Percentiles rank a stretch among this genome's conserved stretches.
phyloP scores from a whole-genome alignment of 2,329 filamentous ascomycete genomes.

The Pochonia chlamydosporia region DNA sequence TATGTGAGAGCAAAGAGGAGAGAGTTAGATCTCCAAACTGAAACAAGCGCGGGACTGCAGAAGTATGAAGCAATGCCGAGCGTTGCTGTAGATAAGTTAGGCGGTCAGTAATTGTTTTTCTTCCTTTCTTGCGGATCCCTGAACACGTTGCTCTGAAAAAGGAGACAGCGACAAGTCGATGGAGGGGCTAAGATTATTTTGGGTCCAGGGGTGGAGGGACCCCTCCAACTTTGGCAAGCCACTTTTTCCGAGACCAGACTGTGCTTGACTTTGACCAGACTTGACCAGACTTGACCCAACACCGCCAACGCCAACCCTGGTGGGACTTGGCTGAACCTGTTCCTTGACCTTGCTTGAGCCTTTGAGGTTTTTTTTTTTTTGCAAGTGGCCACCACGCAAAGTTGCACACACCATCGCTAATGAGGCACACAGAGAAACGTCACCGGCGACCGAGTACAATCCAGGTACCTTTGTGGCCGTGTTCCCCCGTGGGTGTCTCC shows the following conservation, averaged over 20 bases:
- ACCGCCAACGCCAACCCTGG: background rate
- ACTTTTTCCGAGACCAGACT: no score
- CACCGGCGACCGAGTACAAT: no score
- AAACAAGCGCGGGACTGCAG: conserved; percentile 17
- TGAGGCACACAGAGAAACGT: no score
- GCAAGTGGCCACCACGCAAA: no score
- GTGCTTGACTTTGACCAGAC: no score
- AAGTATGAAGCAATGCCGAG: conserved; percentile 18
- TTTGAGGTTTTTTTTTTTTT: no score
- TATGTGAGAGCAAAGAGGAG: conserved; percentile 1
- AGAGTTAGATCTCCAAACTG: conserved; percentile 1
- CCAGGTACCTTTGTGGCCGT: no score
- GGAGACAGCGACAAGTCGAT: conserved; percentile 21
- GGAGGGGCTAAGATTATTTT: conserved; percentile 36
- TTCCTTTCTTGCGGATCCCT: conserved; percentile 5
- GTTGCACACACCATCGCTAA: no score
- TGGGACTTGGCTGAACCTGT: no score
- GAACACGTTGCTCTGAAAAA: conserved; percentile 14
- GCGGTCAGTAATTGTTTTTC: conserved; percentile 7
- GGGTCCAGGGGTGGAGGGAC: conserved; percentile 20
- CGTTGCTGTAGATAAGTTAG: conserved; percentile 22
- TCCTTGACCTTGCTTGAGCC: no score
- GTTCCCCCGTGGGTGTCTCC: no score
- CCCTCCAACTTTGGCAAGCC: conserved; percentile 6
- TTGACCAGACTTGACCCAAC: background rate